Base-by-base conservation (phyloP, 1,284 basidiomycete species). In the Taiwanofungus camphoratus region DNA sequence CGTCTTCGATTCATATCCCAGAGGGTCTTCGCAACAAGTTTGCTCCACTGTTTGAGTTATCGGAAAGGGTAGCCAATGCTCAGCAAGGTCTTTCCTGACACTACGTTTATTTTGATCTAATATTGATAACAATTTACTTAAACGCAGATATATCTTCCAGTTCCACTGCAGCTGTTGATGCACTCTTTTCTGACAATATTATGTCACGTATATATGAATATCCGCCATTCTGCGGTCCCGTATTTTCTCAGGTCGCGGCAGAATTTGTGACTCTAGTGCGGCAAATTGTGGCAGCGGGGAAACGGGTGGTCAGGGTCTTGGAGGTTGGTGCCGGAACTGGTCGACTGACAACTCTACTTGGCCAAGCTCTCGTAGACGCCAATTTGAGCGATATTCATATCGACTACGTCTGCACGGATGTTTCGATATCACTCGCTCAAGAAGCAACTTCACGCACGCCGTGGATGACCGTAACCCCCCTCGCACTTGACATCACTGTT, bases 251-350 rank as follows among this genome's bases (percentile, higher is more conserved):
- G 32, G 41, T 43, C n/a, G 44, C 44, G 19, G 13, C 30, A 8
- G 34, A 40, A 15, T 52, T 58, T 40, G 36, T 53, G 16, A 18
- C 16, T 7, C 39, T 40, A 16, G 29, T 40, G 16, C 44, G 48
- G 20, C 37, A 53, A 11, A 50, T 52, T n/a, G 36, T 39, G 7
- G 20, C 24, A 5, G 39, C 45, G 24, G 56, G 55, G 18, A 58
- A 57, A 37, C 51, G 44, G 4, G 55, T 55, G 7, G 36, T 57
- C 12, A 43, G 54, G 5, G 50, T 58, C 16, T 41, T 58, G 13
- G 56, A 58, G 42, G 49, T 58, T 21, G 52, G 55, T 7, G 52
- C 54, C 13, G 52, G 56, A 13, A 52, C 48, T 12, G 56, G 56
- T 7, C 35, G 48, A 20, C 38, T 58, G 13, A 58, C 56, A 2